A percentile compares a stretch with the other conserved stretches of the same genome.
These are phyloP conservation scores for Bryoglossum gracile DNA, from an alignment of 495 filamentous ascomycete genomes.

Conservation along the genomic window DNA sequence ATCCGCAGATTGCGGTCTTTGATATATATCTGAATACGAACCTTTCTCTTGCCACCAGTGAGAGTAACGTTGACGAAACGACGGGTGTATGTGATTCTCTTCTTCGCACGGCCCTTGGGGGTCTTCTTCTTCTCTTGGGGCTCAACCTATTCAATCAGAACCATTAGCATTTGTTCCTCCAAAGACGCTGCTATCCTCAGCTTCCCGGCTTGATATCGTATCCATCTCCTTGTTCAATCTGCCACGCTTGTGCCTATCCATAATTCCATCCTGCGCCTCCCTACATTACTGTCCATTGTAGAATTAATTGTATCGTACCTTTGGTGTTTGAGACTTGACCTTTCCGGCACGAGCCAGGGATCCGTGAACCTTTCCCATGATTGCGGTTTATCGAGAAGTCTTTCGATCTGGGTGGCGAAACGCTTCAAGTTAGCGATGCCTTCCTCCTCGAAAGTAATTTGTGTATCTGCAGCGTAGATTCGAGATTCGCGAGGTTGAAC, in stretches of 20 bases:
- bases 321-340: conserved; percentile 88
- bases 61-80: conserved; percentile 99
- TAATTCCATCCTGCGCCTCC: no score
- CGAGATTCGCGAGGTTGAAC: background rate
- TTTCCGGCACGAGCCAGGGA: conserved; percentile 96
- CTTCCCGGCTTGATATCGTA: no score
- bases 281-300: no score
- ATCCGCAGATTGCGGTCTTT: no score
- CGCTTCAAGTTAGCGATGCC: background rate
- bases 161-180: conserved; percentile 17
- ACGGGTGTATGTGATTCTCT: conserved; percentile 93
- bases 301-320: conserved; percentile 49
- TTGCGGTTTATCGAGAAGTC: conserved; percentile 38
- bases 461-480: background rate
- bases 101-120: conserved; percentile 98
- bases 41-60: conserved; percentile 99
- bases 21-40: conserved; percentile 34
- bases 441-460: background rate
- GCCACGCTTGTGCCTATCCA: background rate
- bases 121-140: conserved; percentile 86
- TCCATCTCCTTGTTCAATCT: background rate
- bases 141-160: conserved; percentile 54
- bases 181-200: no score
- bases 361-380: conserved; percentile 87
- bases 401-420: conserved; percentile 10